Evolutionary conservation across 192 early-diverging fungal species (phyloP).

Genomic region (Pilaira anomala): DNA sequence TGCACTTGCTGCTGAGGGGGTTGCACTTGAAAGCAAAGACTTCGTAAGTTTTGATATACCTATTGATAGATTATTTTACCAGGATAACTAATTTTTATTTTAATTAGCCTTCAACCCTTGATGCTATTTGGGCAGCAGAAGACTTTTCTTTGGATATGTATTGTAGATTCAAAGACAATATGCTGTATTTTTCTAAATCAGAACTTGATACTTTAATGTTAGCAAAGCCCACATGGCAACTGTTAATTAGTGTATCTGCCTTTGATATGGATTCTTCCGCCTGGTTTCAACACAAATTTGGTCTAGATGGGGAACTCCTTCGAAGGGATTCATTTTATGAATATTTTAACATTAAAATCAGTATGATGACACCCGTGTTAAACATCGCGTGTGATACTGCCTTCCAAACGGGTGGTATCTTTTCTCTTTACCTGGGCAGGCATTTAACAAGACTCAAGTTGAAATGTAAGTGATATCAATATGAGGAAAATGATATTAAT

Average conservation of each 20-base stretch:
- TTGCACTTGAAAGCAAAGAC: background rate
- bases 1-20: too few species aligned
- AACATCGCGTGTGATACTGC: background rate
- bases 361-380: background rate
- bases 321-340: background rate
- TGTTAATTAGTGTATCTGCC: background rate
- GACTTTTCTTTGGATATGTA: background rate
- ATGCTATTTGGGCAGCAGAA: background rate
- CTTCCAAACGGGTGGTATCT: background rate
- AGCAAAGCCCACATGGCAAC: background rate
- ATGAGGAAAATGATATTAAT: background rate
- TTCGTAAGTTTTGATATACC: background rate
- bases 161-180: background rate
- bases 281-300: background rate
- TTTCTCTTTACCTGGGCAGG: background rate
- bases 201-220: background rate
- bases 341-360: background rate
- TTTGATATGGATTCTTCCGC: background rate
- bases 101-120: background rate
- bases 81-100: background rate
- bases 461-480: background rate
- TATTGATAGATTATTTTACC: too few species aligned
- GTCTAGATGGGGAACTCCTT: background rate
- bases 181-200: background rate
- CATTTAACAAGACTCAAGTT: background rate